These are phyloP conservation scores for Fusarium clavum DNA, from an alignment of 2,329 filamentous ascomycete genomes.

Conservation along the genomic window DNA sequence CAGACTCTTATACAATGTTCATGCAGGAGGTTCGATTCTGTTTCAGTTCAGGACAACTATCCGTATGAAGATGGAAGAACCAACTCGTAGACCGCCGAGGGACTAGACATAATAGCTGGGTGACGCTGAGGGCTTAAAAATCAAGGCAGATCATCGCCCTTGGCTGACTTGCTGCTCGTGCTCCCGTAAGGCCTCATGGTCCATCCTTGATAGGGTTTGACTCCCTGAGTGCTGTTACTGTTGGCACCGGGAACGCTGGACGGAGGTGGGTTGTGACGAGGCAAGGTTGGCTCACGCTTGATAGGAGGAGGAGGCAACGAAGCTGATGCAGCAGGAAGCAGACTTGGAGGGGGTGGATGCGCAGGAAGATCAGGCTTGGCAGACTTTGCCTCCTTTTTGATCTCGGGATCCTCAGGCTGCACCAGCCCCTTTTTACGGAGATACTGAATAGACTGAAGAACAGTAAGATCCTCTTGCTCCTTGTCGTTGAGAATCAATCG, in stretches of 20 bases:
- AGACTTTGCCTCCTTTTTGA: constrained; percentile 35
- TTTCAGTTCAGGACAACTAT: constrained; percentile 42
- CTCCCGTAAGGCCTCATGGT: constrained; percentile 53
- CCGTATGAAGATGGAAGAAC: constrained; percentile 17
- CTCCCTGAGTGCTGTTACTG: constrained; percentile 48
- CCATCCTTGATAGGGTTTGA: constrained; percentile 54
- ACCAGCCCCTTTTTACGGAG: constrained; percentile 70
- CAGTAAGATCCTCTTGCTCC: constrained; percentile 73
- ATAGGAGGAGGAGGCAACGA: constrained; percentile 53
- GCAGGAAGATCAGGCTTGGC: constrained; percentile 28
- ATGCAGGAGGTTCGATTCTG: background rate
- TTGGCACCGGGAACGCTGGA: constrained; percentile 49
- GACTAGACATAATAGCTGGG: background rate
- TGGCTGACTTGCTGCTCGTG: constrained; percentile 47
- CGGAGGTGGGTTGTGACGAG: constrained; percentile 51
- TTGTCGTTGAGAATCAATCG: constrained; percentile 75
- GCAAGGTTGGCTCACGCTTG: constrained; percentile 48
- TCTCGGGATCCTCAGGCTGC: constrained; percentile 43
- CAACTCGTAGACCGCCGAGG: background rate
- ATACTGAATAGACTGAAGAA: constrained; percentile 74
- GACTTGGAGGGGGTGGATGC: constrained; percentile 43
- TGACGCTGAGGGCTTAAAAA: background rate
- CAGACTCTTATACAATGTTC: constrained; percentile 1
- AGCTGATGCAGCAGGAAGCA: constrained; percentile 54
- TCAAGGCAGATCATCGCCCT: constrained; percentile 52